Conservation (phyloP, 139 green algal species). For the Tetraselmis chui region DNA sequence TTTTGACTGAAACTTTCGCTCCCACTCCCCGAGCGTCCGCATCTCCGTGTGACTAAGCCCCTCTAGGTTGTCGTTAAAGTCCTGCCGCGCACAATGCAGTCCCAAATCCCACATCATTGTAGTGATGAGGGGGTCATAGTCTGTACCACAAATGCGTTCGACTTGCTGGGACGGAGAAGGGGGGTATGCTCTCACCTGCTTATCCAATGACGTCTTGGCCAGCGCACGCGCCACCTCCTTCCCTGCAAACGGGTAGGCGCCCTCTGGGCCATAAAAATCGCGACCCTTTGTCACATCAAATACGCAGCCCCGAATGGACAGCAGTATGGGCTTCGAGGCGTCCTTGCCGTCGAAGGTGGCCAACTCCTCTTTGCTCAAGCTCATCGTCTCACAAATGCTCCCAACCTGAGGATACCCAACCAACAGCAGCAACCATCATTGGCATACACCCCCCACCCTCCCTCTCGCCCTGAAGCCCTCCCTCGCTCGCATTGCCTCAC, state of each 20-base stretch:
- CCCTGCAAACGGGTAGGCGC: slow-evolving; percentile 79
- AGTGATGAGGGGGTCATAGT: no score
- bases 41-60: slow-evolving; percentile 44
- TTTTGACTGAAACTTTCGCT: slow-evolving; percentile 62
- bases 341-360: slow-evolving; percentile 57
- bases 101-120: no score
- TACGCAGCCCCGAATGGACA: slow-evolving; percentile 56
- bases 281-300: slow-evolving; percentile 61
- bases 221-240: slow-evolving; percentile 69
- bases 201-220: slow-evolving; percentile 37
- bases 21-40: slow-evolving; percentile 67
- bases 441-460: no score
- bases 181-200: no score
- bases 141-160: no score
- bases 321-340: slow-evolving; percentile 48
- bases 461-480: no score
- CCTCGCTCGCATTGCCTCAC: no score
- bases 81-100: no score
- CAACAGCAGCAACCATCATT: no score
- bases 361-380: slow-evolving; percentile 28
- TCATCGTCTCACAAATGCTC: not conserved
- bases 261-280: slow-evolving; percentile 69
- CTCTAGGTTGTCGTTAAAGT: slow-evolving; percentile 59
- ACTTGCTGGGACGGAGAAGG: no score
- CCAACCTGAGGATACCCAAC: not conserved